phyloP scores from a whole-genome alignment of 495 filamentous ascomycete genomes.

The Achaetomiella virescens region DNA sequence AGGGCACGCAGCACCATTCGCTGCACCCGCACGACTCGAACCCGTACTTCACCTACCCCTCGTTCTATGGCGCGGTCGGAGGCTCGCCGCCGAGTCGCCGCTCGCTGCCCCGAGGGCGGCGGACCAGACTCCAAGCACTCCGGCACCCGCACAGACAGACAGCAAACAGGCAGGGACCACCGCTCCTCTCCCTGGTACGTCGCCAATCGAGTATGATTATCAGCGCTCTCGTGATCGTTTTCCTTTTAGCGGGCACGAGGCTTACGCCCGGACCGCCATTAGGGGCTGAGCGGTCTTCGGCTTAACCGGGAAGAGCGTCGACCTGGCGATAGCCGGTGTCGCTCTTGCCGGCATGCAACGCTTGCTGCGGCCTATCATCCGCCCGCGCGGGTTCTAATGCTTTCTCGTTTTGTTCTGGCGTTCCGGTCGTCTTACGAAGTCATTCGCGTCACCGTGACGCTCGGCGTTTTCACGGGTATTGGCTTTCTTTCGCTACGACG shows the following conservation, averaged over 20 bases:
- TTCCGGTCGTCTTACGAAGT: neutral
- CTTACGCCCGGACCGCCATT: constrained; percentile 38
- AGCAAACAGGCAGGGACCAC: constrained; percentile 21
- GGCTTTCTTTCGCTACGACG: neutral
- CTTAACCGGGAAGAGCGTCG: neutral
- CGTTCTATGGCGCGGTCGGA: constrained; percentile 19
- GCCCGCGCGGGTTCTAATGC: neutral
- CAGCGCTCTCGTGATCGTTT: constrained; percentile 35
- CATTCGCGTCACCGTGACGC: constrained; percentile 13
- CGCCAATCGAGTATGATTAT: constrained; percentile 33
- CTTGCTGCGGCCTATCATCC: neutral
- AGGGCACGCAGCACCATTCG: constrained; percentile 36
- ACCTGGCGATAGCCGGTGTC: neutral
- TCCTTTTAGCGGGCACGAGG: constrained; percentile 32
- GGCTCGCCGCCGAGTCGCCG: constrained; percentile 30
- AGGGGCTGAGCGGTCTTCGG: constrained; percentile 14
- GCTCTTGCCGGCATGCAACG: no score
- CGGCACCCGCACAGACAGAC: constrained; percentile 15
- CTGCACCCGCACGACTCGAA: constrained; percentile 29
- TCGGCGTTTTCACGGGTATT: constrained; percentile 13
- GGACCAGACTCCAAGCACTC: neutral
- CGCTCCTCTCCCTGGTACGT: constrained; percentile 35
- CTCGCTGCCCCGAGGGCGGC: constrained; percentile 17
- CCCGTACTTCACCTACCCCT: constrained; percentile 29
- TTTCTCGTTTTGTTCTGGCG: constrained; percentile 5